phyloP scores from a whole-genome alignment of 2,329 filamentous ascomycete genomes.

The Clonostachys rosea region DNA sequence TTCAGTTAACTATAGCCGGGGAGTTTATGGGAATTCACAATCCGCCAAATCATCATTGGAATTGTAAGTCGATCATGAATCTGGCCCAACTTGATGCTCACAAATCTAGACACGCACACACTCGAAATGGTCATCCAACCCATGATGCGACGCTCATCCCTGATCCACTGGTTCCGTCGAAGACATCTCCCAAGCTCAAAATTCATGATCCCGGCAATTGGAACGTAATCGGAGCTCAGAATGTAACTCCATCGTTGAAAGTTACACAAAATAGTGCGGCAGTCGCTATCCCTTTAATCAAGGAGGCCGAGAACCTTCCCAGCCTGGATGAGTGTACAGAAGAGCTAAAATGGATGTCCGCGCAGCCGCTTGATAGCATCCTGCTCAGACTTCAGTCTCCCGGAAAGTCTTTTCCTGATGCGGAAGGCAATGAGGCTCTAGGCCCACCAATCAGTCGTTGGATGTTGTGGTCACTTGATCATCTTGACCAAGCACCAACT shows the following conservation, averaged over 20 bases:
- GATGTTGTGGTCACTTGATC: slow-evolving; percentile 55
- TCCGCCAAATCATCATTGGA: no score
- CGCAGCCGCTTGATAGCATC: background rate
- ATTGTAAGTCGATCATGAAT: no score
- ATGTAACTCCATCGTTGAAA: no score
- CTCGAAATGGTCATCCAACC: no score
- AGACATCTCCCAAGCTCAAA: background rate
- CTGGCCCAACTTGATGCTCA: no score
- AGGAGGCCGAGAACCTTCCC: background rate
- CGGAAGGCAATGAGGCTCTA: no score
- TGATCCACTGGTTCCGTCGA: background rate
- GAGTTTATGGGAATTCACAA: no score
- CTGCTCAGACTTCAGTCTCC: slow-evolving; percentile 13
- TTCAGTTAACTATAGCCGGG: no score
- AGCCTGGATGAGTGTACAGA: background rate
- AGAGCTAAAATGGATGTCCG: background rate
- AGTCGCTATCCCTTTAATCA: no score
- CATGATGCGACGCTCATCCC: no score
- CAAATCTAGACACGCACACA: no score
- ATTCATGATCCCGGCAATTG: slow-evolving; percentile 28
- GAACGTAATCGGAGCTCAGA: slow-evolving; percentile 36
- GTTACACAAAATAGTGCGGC: no score
- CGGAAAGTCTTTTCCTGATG: slow-evolving; percentile 3
- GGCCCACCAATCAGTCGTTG: slow-evolving; percentile 21
- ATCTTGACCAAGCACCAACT: slow-evolving; percentile 26